A percentile compares a stretch with the other conserved stretches of the same genome.
Conservation (phyloP, 768 basidiomycete species). For the Amanita exitialis region DNA sequence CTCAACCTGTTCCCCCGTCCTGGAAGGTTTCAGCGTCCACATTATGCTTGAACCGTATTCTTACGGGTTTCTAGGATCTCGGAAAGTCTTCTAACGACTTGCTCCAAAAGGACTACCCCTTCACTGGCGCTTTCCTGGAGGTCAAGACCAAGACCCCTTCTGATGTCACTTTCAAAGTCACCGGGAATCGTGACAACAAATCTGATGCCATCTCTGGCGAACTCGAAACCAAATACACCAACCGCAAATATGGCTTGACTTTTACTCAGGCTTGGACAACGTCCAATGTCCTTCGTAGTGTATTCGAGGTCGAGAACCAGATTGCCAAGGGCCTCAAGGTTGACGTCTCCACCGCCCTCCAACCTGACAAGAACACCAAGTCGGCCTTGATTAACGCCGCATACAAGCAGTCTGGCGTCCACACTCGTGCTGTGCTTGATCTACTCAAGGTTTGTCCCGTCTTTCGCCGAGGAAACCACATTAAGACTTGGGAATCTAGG, state of each 20-base stretch:
- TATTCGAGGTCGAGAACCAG: slow-evolving; percentile 94
- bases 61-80: slow-evolving; percentile 52
- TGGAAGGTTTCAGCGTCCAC: slow-evolving; percentile 62
- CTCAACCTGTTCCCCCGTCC: slow-evolving; percentile 93
- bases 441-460: slow-evolving; percentile 72
- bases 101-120: slow-evolving; percentile 85
- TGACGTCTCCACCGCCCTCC: slow-evolving; percentile 74
- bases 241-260: slow-evolving; percentile 87
- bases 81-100: slow-evolving; percentile 98
- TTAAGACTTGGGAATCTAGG: slow-evolving; percentile 33
- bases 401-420: slow-evolving; percentile 95
- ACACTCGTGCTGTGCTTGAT: slow-evolving; percentile 86
- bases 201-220: slow-evolving; percentile 70
- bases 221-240: slow-evolving; percentile 90
- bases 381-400: slow-evolving; percentile 70
- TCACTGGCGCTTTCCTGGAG: slow-evolving; percentile 63
- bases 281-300: slow-evolving; percentile 81
- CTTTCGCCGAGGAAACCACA: slow-evolving; percentile 2
- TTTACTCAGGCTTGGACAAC: slow-evolving; percentile 97
- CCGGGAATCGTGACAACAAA: slow-evolving; percentile 73
- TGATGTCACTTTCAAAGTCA: slow-evolving; percentile 89
- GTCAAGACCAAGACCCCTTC: slow-evolving; percentile 87
- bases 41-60: background rate
- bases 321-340: slow-evolving; percentile 97
- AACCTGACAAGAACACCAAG: slow-evolving; percentile 83